Percentiles rank a stretch among this genome's conserved stretches.
phyloP scores from a whole-genome alignment of 148 eudicot species.

The Rhododendron mucronatum region DNA sequence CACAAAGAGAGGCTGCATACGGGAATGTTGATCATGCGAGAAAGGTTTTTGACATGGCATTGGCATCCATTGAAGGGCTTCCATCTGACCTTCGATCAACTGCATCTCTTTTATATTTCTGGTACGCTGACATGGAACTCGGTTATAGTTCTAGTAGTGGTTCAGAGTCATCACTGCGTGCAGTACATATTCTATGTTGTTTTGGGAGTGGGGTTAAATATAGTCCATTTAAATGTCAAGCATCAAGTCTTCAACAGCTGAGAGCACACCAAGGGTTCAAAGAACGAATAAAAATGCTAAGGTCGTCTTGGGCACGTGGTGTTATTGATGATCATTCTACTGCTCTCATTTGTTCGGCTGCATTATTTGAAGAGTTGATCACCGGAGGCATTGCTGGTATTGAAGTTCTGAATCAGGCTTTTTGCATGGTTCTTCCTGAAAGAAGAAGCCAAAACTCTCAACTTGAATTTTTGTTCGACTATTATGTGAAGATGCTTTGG shows the following conservation, averaged over 20 bases:
- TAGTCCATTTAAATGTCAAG: slow-evolving; percentile 60
- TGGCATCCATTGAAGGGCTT: slow-evolving; percentile 60
- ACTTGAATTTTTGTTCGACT: slow-evolving; percentile 62
- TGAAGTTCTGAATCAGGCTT: slow-evolving; percentile 63
- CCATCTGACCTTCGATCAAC: slow-evolving; percentile 43
- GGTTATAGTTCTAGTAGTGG: slow-evolving; percentile 27
- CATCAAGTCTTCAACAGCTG: slow-evolving; percentile 63
- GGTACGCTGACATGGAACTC: slow-evolving; percentile 86
- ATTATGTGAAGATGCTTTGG: slow-evolving; percentile 60
- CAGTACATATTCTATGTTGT: slow-evolving; percentile 69
- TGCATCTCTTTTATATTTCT: slow-evolving; percentile 61
- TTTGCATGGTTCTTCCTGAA: slow-evolving; percentile 91
- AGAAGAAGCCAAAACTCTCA: slow-evolving; percentile 61
- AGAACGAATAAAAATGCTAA: slow-evolving; percentile 47
- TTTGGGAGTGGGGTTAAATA: slow-evolving; percentile 76
- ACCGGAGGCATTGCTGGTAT: slow-evolving; percentile 63
- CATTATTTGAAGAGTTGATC: slow-evolving; percentile 87
- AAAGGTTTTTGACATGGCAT: slow-evolving; percentile 95
- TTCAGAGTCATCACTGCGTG: slow-evolving; percentile 59
- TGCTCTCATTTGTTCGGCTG: slow-evolving; percentile 80
- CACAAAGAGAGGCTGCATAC: slow-evolving; percentile 79
- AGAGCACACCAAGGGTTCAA: slow-evolving; percentile 94
- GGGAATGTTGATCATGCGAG: slow-evolving; percentile 82
- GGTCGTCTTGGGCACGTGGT: slow-evolving; percentile 61
- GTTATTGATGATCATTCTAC: slow-evolving; percentile 52